phyloP scores from a whole-genome alignment of 345 rosid genomes.

The Salix caprea region DNA sequence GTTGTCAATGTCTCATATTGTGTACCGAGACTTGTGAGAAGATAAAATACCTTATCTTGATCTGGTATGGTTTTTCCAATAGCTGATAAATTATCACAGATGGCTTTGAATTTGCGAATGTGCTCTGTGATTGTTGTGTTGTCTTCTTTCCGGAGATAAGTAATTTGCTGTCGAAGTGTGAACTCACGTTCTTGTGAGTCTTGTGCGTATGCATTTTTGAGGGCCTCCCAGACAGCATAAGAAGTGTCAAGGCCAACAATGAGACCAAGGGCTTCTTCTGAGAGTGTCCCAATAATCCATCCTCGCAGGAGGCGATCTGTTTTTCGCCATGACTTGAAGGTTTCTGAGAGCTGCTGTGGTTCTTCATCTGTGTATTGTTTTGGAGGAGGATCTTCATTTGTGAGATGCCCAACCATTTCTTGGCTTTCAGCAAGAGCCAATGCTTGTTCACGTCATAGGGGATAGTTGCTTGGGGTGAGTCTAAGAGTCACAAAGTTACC shows the following conservation, averaged over 20 bases:
- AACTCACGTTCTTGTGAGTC: not conserved
- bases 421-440: too few relatives aligned
- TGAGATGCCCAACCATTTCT: too few relatives aligned
- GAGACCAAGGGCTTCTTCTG: not conserved
- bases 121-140: not conserved
- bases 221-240: not conserved
- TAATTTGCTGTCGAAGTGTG: not conserved
- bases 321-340: too few relatives aligned
- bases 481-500: too few relatives aligned
- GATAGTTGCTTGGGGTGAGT: too few relatives aligned
- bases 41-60: not conserved
- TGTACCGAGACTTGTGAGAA: not conserved
- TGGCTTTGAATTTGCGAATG: too few relatives aligned
- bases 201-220: not conserved
- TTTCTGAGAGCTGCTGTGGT: too few relatives aligned
- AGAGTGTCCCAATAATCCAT: too few relatives aligned
- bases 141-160: not conserved
- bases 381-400: too few relatives aligned
- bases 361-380: too few relatives aligned
- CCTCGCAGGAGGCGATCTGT: too few relatives aligned
- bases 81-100: not conserved
- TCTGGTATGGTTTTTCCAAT: not conserved
- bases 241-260: not conserved
- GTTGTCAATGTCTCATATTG: constrained; percentile 2
- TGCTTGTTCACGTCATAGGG: too few relatives aligned